Evolutionary conservation across 2,329 filamentous ascomycete species (phyloP).

Genomic region (Lithohypha guttulata): DNA sequence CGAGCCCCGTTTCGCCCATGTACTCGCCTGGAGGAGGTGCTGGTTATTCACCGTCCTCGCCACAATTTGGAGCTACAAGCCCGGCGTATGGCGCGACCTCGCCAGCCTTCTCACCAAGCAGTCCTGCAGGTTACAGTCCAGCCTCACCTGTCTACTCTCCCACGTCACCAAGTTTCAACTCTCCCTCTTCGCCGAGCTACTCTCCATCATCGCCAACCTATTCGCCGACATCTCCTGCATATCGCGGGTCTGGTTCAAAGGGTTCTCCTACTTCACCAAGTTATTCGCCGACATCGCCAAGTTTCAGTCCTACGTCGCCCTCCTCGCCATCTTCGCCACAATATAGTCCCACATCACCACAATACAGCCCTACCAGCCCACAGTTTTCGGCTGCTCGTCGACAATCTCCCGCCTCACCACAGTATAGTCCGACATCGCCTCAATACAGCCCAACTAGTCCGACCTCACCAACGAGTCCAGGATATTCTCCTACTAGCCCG

Average conservation of each 20-base stretch:
- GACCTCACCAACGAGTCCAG: slow-evolving; percentile 44
- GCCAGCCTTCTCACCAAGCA: slow-evolving; percentile 44
- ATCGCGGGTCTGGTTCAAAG: too few relatives aligned
- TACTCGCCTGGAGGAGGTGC: slow-evolving; percentile 45
- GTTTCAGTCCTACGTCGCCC: slow-evolving; percentile 51
- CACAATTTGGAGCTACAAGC: slow-evolving; percentile 48
- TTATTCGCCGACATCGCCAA: slow-evolving; percentile 55
- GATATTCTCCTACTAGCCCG: slow-evolving; percentile 39
- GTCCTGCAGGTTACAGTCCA: slow-evolving; percentile 61
- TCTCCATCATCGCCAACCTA: slow-evolving; percentile 65
- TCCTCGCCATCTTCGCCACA: slow-evolving; percentile 66
- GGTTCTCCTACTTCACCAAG: slow-evolving; percentile 56
- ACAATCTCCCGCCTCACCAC: slow-evolving; percentile 43
- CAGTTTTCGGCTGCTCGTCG: slow-evolving; percentile 29
- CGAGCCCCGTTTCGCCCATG: slow-evolving; percentile 57
- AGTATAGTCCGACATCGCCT: slow-evolving; percentile 49
- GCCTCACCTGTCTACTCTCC: slow-evolving; percentile 57
- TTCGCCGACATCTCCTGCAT: slow-evolving; percentile 33
- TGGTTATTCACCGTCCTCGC: slow-evolving; percentile 65
- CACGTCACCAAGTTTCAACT: slow-evolving; percentile 26
- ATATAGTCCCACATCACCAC: slow-evolving; percentile 50
- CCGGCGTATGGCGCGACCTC: slow-evolving; percentile 43
- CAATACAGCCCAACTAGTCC: slow-evolving; percentile 52
- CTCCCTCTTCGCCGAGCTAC: slow-evolving; percentile 51
- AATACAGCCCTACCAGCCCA: slow-evolving; percentile 43